Evolutionary conservation across 164 flowering plant genomes (phyloP).

Genomic region (Annona squamosa): DNA sequence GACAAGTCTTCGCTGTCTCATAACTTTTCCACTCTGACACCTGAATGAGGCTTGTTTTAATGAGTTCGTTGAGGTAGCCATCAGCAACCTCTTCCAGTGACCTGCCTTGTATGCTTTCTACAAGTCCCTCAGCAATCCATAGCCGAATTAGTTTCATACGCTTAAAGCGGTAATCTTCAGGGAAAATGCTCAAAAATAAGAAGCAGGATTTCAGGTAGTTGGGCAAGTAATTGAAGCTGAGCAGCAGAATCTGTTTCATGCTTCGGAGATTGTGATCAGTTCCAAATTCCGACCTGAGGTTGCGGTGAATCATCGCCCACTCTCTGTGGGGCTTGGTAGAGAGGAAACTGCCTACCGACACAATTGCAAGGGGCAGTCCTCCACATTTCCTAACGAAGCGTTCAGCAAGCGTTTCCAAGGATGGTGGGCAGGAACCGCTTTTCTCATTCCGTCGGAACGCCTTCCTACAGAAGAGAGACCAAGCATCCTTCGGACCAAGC

Average conservation of each 20-base stretch:
- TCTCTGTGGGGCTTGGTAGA: conserved; percentile 1
- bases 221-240: conserved; percentile 14
- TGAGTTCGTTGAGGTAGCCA: conserved; percentile 10
- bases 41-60: conserved; percentile 10
- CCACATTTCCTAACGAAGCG: conserved; percentile 12
- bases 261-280: neutral
- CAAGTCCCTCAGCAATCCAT: conserved; percentile 23
- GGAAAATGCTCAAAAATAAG: conserved; percentile 15
- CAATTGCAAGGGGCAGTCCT: conserved; percentile 23
- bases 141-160: conserved; percentile 15
- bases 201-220: conserved; percentile 19
- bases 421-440: neutral
- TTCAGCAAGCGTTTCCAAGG: neutral
- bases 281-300: conserved; percentile 13
- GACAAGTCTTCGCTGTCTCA: neutral
- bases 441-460: conserved; percentile 8
- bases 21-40: neutral
- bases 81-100: conserved; percentile 9
- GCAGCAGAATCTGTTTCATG: neutral
- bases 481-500: conserved; percentile 14
- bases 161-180: conserved; percentile 12
- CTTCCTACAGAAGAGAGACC: conserved; percentile 26
- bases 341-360: conserved; percentile 15
- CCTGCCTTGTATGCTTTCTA: neutral
- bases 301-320: conserved; percentile 9